A percentile compares a stretch with the other conserved stretches of the same genome.
Conservation (phyloP, 1,284 basidiomycete genomes). For the Trichosporon sp. region DNA sequence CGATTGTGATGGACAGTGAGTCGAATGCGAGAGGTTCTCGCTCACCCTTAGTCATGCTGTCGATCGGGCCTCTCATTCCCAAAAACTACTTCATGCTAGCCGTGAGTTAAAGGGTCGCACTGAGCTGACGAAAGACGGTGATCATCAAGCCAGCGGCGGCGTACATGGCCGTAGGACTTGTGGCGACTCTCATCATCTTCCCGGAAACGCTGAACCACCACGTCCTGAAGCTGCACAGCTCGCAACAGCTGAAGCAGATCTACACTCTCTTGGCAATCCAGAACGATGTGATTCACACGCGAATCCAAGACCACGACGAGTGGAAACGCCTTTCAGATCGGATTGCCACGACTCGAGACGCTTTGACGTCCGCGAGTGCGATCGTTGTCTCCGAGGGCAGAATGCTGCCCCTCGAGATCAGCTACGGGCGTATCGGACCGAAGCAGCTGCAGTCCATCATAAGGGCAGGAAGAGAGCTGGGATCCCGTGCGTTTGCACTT, state of each 20-base stretch:
- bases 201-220: constrained; percentile 65
- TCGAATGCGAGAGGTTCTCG: constrained; percentile 11
- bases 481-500: constrained; percentile 33
- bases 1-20: constrained; percentile 42
- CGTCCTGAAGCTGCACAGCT: constrained; percentile 19
- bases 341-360: constrained; percentile 17
- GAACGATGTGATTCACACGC: constrained; percentile 34
- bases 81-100: constrained; percentile 60
- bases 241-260: constrained; percentile 33
- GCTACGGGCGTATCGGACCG: constrained; percentile 48
- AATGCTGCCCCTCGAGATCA: constrained; percentile 51
- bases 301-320: constrained; percentile 26
- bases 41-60: constrained; percentile 55
- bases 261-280: constrained; percentile 42
- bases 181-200: constrained; percentile 61
- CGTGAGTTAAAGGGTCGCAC: constrained; percentile 23
- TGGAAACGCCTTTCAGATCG: constrained; percentile 31
- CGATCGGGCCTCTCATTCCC: constrained; percentile 59
- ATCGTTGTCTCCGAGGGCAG: constrained; percentile 32
- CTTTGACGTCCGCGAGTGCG: constrained; percentile 29
- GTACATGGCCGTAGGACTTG: constrained; percentile 61
- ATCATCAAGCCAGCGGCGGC: constrained; percentile 60
- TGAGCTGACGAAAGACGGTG: constrained; percentile 22
- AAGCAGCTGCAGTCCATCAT: constrained; percentile 44
- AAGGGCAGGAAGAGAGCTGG: constrained; percentile 37